A percentile compares a stretch with the other conserved stretches of the same genome.
Conservation (phyloP, 768 basidiomycete species). For the Boletus pseudopeckii region DNA sequence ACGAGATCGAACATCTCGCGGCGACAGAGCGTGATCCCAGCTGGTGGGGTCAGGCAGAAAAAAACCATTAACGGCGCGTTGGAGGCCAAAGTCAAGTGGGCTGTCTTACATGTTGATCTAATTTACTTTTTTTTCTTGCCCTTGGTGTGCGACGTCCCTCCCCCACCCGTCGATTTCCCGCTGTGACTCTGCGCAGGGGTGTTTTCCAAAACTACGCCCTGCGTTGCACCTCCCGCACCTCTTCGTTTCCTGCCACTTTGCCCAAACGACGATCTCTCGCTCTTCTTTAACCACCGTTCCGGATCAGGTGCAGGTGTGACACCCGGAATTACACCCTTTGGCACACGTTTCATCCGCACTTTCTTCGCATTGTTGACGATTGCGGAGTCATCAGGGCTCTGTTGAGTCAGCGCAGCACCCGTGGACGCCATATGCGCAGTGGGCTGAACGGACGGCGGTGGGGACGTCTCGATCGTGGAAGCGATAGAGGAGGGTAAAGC, state of each 20-base stretch:
- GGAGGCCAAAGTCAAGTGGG: constrained; percentile 13
- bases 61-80: constrained; percentile 23
- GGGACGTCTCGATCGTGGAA: constrained; percentile 55
- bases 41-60: constrained; percentile 16
- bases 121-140: constrained; percentile 68
- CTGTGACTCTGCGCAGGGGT: constrained; percentile 21
- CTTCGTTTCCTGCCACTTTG: constrained; percentile 52
- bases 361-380: constrained; percentile 43
- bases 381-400: constrained; percentile 34
- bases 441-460: constrained; percentile 50
- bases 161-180: constrained; percentile 37
- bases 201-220: constrained; percentile 46
- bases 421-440: constrained; percentile 25
- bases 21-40: constrained; percentile 19
- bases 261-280: constrained; percentile 59
- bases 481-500: constrained; percentile 50
- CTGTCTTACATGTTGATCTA: constrained; percentile 24
- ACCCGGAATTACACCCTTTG: constrained; percentile 71
- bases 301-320: constrained; percentile 83
- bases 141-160: constrained; percentile 40
- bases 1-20: constrained; percentile 8
- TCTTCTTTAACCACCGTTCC: constrained; percentile 87
- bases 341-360: constrained; percentile 64
- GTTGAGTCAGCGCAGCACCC: constrained; percentile 24
- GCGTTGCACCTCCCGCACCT: constrained; percentile 62